A percentile compares a stretch with the other conserved stretches of the same genome.
These are phyloP conservation scores for Leishmania mexicana DNA, from an alignment of 208 protist species.

Conservation along the genomic window DNA sequence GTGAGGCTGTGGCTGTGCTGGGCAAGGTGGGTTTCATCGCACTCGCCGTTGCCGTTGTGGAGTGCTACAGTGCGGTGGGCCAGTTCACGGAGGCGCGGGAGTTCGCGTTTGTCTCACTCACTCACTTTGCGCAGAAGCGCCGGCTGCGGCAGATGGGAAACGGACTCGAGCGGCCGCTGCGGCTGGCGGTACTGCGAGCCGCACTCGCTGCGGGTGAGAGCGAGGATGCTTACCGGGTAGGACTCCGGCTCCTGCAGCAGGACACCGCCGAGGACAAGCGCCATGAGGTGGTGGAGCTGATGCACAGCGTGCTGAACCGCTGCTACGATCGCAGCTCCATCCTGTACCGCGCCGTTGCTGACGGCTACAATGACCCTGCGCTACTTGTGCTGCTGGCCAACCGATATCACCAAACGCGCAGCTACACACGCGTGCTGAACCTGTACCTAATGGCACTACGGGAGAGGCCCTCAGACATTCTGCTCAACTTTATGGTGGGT, in stretches of 20 bases:
- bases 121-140: slow-evolving; percentile 44
- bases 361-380: slow-evolving; percentile 53
- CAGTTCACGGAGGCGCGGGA: slow-evolving; percentile 89
- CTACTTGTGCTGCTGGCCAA: slow-evolving; percentile 81
- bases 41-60: slow-evolving; percentile 77
- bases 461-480: slow-evolving; percentile 59
- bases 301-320: slow-evolving; percentile 77
- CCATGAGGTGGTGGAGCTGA: slow-evolving; percentile 67
- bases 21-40: slow-evolving; percentile 63
- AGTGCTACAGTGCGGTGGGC: slow-evolving; percentile 84
- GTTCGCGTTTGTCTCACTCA: slow-evolving; percentile 82
- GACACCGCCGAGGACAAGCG: slow-evolving; percentile 63
- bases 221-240: slow-evolving; percentile 84
- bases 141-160: slow-evolving; percentile 54
- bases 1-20: slow-evolving; percentile 67
- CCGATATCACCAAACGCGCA: slow-evolving; percentile 69
- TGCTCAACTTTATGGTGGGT: slow-evolving; percentile 82
- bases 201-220: slow-evolving; percentile 73
- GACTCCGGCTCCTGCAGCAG: slow-evolving; percentile 76
- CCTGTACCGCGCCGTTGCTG: slow-evolving; percentile 48
- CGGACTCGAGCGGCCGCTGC: slow-evolving; percentile 70
- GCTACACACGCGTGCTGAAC: slow-evolving; percentile 74
- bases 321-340: slow-evolving; percentile 59
- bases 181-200: slow-evolving; percentile 73
- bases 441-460: slow-evolving; percentile 72